phyloP scores from a whole-genome alignment of 192 early-diverging fungal genomes.

The Entomortierella chlamydospora region DNA sequence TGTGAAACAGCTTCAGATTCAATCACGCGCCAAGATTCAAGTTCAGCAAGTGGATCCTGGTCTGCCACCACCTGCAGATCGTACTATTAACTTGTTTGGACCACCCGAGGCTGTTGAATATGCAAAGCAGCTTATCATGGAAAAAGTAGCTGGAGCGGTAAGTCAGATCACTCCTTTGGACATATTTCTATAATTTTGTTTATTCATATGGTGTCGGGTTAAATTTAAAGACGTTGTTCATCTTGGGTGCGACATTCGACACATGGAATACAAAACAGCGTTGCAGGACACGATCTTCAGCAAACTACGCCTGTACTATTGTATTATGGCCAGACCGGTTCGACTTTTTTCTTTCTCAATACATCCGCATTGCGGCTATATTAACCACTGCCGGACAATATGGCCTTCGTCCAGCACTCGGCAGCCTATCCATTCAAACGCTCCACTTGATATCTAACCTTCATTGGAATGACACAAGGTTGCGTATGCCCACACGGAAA shows the following conservation, averaged over 20 bases:
- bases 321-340: neutral
- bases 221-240: neutral
- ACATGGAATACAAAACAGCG: neutral
- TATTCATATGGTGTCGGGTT: constrained; percentile 2
- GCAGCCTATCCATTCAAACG: neutral
- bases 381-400: neutral
- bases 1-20: constrained; percentile 66
- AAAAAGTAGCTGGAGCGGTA: constrained; percentile 62
- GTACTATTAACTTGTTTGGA: constrained; percentile 62
- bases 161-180: constrained; percentile 4
- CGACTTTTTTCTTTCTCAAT: neutral
- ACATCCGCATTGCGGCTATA: neutral
- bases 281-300: neutral
- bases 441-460: neutral
- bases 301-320: neutral
- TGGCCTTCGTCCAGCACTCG: neutral
- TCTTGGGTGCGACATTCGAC: neutral
- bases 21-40: constrained; percentile 71
- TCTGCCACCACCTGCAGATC: constrained; percentile 52
- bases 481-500: constrained; percentile 32
- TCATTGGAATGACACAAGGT: constrained; percentile 16
- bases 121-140: constrained; percentile 63
- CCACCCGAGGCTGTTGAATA: constrained; percentile 57
- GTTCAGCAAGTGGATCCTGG: constrained; percentile 61
- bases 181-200: constrained; percentile 2